Base-by-base conservation (phyloP, 164 flowering plant genomes). In the Nymphaea colorata region DNA sequence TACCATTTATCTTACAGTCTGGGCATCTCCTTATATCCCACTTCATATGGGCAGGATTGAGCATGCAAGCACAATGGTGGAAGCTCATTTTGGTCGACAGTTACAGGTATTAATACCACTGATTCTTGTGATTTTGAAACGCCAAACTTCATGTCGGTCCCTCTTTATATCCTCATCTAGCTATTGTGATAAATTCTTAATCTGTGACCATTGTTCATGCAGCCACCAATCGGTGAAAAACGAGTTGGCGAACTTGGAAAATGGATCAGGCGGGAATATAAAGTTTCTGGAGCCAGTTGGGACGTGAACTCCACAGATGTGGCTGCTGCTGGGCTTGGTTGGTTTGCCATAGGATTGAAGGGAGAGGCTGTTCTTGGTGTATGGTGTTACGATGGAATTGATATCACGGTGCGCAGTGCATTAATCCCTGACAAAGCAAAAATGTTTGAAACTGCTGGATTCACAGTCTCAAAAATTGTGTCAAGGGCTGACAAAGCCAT, bases 1-100 rank as follows among this genome's bases (percentile, higher is more conserved):
- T 55, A 74, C 88, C 41, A 55, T 83, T 62, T 82, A 82, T 66
- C 70, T 85, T 62, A 90, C 96, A 15, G 88, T 88, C 3, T 93
- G 98, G 96, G 96, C 98, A 57, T 89, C 98, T 41, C 87, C 87
- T 72, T 69, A 79, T 76, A 86, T 94, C 66, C 97, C 98, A n/a
- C 70, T 94, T 61, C 96, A 94, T 72, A 91, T 91, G 97, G 98
- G 98, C 62, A 94, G 79, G 78, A 82, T 83, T 10, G 91, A 94
- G 70, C 87, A 86, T 76, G 88, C 82, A 36, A 10, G 70, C 68
- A 75, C 65, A 42, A 88, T 89, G 85, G n/a, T 80, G 43, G 89
- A 87, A 74, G 77, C 85, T 6, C 97, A 91, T 85, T 89, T 94
- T 67, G 98, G 98, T 51, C 81, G 64, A 55, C 96, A 87, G 71